A percentile compares a stretch with the other conserved stretches of the same genome.
Evolutionary conservation across 129 eudicot species (phyloP).

Genomic region (Tagetes erecta): DNA sequence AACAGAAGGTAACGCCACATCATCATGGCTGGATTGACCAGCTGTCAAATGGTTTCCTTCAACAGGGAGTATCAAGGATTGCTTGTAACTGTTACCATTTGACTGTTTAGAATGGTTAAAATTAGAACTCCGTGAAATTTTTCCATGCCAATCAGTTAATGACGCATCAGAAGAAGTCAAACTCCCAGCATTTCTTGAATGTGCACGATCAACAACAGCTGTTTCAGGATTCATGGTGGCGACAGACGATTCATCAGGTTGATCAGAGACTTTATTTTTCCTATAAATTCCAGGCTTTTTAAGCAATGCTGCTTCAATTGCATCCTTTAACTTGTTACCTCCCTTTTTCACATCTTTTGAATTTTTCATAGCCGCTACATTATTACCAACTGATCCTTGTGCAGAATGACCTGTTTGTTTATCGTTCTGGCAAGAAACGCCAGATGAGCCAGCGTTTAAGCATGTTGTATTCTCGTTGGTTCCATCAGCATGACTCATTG

Average conservation of each 20-base stretch:
- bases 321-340: constrained; percentile 75
- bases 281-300: constrained; percentile 76
- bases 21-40: constrained; percentile 37
- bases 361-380: constrained; percentile 38
- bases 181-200: constrained; percentile 35
- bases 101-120: constrained; percentile 44
- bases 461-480: constrained; percentile 40
- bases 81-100: constrained; percentile 43
- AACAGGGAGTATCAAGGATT: constrained; percentile 21
- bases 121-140: constrained; percentile 21
- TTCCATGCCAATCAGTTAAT: constrained; percentile 34
- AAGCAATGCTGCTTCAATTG: constrained; percentile 84
- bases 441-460: neutral
- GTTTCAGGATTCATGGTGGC: constrained; percentile 39
- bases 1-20: constrained; percentile 34
- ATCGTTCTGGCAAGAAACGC: neutral
- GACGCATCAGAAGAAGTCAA: constrained; percentile 32
- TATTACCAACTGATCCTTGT: constrained; percentile 24
- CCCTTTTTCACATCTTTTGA: constrained; percentile 43
- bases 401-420: constrained; percentile 17
- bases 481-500: constrained; percentile 48
- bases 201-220: constrained; percentile 40
- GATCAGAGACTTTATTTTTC: constrained; percentile 43
- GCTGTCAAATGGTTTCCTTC: constrained; percentile 32
- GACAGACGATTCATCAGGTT: constrained; percentile 42